Conservation (phyloP, 2,329 filamentous ascomycete species). For the Sphaceloma murrayae region DNA sequence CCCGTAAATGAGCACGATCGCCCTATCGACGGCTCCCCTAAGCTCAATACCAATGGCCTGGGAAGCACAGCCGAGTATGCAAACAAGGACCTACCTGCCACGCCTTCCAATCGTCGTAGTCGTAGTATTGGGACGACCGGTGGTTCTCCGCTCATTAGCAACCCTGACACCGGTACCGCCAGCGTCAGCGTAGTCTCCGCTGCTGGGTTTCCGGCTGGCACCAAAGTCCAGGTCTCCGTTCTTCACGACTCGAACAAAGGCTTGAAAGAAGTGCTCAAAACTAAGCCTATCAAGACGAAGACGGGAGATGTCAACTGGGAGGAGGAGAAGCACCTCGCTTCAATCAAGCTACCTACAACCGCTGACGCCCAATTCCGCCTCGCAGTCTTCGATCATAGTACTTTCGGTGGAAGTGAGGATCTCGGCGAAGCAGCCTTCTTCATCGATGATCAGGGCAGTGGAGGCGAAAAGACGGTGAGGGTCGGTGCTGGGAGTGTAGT, state of each 20-base stretch:
- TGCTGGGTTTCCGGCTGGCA: conserved; percentile 54
- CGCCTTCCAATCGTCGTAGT: conserved; percentile 36
- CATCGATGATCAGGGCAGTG: conserved; percentile 67
- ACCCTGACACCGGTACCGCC: conserved; percentile 62
- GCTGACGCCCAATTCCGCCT: conserved; percentile 81
- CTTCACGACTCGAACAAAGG: conserved; percentile 45
- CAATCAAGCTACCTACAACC: conserved; percentile 66
- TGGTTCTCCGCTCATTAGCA: conserved; percentile 35
- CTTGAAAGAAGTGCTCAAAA: conserved; percentile 76
- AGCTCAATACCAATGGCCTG: conserved; percentile 5
- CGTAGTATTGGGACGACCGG: conserved; percentile 36
- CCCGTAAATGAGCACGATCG: conserved; percentile 23
- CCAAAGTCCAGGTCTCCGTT: conserved; percentile 29
- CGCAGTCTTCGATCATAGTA: conserved; percentile 73
- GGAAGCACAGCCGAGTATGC: conserved; percentile 15
- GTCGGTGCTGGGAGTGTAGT: conserved; percentile 69
- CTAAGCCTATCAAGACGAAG: conserved; percentile 72
- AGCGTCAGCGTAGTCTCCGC: conserved; percentile 72
- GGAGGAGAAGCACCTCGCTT: conserved; percentile 46
- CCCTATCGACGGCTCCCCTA: conserved; percentile 24
- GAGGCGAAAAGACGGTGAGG: conserved; percentile 57
- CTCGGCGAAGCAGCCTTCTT: conserved; percentile 84
- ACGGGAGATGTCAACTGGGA: conserved; percentile 59
- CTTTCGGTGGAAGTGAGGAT: conserved; percentile 71
- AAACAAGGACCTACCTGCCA: conserved; percentile 23